Base-by-base conservation (phyloP, 2,329 filamentous ascomycete genomes). In the Aspergillus quadrilineatus region DNA sequence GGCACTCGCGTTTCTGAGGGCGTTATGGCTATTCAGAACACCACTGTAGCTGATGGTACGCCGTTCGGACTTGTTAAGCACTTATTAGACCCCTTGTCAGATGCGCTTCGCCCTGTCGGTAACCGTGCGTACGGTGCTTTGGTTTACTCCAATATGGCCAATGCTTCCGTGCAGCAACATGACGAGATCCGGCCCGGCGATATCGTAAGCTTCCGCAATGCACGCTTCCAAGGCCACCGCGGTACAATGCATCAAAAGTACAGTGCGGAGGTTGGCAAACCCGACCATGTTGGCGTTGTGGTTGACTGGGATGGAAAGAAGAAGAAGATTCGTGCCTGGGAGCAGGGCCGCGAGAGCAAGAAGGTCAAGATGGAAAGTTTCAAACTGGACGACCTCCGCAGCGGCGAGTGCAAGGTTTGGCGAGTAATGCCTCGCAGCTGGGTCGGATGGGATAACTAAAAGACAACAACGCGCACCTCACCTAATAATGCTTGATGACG, bases 261-360 rank as follows among this genome's bases (percentile, higher is more conserved):
- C 73, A 87, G 82, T 48, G 79, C 85, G 51, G 94, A 99, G 65
- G 90, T 97, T 1, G 92, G 92, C 62, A 94, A 90, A 71, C 90
- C 84, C 8, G 83, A 93, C 61, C 94, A 99, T 68, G 93, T 97
- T 0, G 94, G 85, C 2, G 79, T 99, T 2, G 93, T 99, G 4
- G 85, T 91, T 8, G 94, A 99, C 73, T 99, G 94, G 94, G 94
- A 99, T 73, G 94, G 94, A 3, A 96, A 91, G 41, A 96, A 97
- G 84, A 96, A 96, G 82, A 97, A 97, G 81, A 88, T 99, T 28
- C 80, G 92, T 29, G 92, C 88, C 1, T 97, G 91, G 90, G 94
- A 97, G 74, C 94, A 99, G 72, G 93, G 93, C 0, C 81, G 93
- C 12, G 93, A 97, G 78, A 92, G 86, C 72, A 93, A 89, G 74